Evolutionary conservation across 2,329 filamentous ascomycete species (phyloP), one percentile per base, ranked within the genome.

Genomic region (Monilinia fructigena): DNA sequence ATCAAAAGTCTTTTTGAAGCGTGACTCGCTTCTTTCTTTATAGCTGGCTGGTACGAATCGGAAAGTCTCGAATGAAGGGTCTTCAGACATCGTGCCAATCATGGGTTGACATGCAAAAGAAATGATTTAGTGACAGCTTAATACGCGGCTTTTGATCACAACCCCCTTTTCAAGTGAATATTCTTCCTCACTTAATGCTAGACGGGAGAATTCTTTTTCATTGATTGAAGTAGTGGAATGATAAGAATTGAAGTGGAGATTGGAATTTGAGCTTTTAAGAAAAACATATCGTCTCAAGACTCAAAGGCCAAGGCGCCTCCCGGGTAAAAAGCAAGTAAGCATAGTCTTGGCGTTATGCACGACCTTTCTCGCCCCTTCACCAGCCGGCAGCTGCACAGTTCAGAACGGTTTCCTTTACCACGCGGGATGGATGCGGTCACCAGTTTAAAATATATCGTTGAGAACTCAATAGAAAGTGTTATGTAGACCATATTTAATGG

Each of bases 141-240:
- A 6, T 26, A 60, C 58, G 58, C 31, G 20, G 47, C 42, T 20
- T 50, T 61, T 61, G 58, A 20, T 61, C 58, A 61, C 45, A 38
- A 40, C 45, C 28, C 47, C 45, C 8, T 26, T 60, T 60, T 26
- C 20, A 48, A 6, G 6, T 35, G 28, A 42, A 18, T 26, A 20
- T 18, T 18, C 16, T 42, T 42, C 55, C 26, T 42, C 4, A 28
- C n/a, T 20, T 23, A 35, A 48, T 47, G 18, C 14, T 35, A 60
- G 18, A 23, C 20, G 42, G 12, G 31, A 23, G 11, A n/a, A 40
- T 53, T 40, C 40, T n/a, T 47, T 47, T n/a, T 26, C 55, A 47
- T 48, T 6, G 26, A 20, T 35, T 20, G 42, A 23, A 50, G 31
- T 38, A 28, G 28, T 50, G 20, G 20, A 48, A 60, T 60, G 42